Evolutionary conservation across 495 filamentous ascomycete genomes (phyloP).

Genomic region (Penicillium egyptiacum): DNA sequence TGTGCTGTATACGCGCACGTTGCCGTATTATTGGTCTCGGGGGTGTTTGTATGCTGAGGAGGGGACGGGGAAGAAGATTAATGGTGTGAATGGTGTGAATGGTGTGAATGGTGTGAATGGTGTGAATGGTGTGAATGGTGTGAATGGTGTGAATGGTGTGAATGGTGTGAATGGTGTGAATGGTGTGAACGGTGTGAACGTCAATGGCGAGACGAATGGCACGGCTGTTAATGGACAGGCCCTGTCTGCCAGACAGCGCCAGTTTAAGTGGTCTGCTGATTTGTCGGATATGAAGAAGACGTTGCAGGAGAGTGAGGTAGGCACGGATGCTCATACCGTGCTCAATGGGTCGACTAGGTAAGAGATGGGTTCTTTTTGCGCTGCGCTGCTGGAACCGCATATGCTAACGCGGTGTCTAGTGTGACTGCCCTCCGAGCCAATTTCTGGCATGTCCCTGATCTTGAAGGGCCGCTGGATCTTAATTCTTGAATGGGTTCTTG

Average conservation of each 20-base stretch:
- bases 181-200: no score
- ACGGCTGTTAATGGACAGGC: slow-evolving; percentile 19
- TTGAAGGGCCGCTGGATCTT: slow-evolving; percentile 70
- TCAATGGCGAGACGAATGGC: slow-evolving; percentile 11
- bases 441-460: slow-evolving; percentile 76
- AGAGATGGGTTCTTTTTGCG: slow-evolving; percentile 3
- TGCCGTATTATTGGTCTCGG: slow-evolving; percentile 84
- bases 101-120: slow-evolving; percentile 40
- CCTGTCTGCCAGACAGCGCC: slow-evolving; percentile 27
- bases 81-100: slow-evolving; percentile 16
- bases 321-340: slow-evolving; percentile 93
- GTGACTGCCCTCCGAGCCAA: slow-evolving; percentile 89
- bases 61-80: slow-evolving; percentile 3
- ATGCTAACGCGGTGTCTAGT: slow-evolving; percentile 44
- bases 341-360: slow-evolving; percentile 63
- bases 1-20: slow-evolving; percentile 70
- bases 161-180: no score
- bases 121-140: slow-evolving; percentile 63
- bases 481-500: slow-evolving; percentile 9
- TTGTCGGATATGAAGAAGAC: slow-evolving; percentile 50
- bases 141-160: slow-evolving; percentile 24
- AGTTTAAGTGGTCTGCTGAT: slow-evolving; percentile 47
- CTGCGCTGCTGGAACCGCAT: not conserved
- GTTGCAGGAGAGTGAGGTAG: slow-evolving; percentile 55
- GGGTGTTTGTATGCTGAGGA: slow-evolving; percentile 78